Conservation (phyloP, 2,329 filamentous ascomycete species). For the Epichloe typhina region DNA sequence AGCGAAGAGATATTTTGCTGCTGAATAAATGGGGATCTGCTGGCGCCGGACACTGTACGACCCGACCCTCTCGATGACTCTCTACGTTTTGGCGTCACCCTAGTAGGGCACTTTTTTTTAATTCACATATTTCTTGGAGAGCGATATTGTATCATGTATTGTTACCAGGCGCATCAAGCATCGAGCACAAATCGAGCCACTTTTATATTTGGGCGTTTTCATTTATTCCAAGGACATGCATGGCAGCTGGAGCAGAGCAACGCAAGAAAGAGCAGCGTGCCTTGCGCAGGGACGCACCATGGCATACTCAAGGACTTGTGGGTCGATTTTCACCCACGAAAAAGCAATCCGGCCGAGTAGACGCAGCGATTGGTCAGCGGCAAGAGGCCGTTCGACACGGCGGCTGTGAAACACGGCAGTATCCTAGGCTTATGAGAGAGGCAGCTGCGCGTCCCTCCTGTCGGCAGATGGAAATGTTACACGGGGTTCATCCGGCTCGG, state of each 20-base stretch:
- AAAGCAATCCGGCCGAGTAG: too few relatives aligned
- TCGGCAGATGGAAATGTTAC: background rate
- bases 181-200: background rate
- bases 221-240: slow-evolving; percentile 1
- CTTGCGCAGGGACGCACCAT: background rate
- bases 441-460: background rate
- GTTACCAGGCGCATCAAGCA: background rate
- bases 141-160: slow-evolving; percentile 1
- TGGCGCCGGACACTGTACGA: slow-evolving; percentile 1
- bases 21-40: slow-evolving; percentile 31
- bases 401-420: background rate
- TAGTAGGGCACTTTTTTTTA: background rate
- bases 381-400: background rate
- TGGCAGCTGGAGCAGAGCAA: slow-evolving; percentile 3
- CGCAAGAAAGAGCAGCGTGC: slow-evolving; percentile 3
- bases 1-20: slow-evolving; percentile 60
- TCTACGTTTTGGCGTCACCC: background rate
- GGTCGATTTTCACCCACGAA: too few relatives aligned
- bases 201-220: background rate
- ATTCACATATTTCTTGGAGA: background rate
- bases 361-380: background rate
- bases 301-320: background rate
- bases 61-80: background rate
- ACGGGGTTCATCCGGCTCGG: background rate
- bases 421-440: background rate